These are phyloP conservation scores for Papilionanthe hybrid DNA, from an alignment of 116 monocot species.

Conservation along the genomic window DNA sequence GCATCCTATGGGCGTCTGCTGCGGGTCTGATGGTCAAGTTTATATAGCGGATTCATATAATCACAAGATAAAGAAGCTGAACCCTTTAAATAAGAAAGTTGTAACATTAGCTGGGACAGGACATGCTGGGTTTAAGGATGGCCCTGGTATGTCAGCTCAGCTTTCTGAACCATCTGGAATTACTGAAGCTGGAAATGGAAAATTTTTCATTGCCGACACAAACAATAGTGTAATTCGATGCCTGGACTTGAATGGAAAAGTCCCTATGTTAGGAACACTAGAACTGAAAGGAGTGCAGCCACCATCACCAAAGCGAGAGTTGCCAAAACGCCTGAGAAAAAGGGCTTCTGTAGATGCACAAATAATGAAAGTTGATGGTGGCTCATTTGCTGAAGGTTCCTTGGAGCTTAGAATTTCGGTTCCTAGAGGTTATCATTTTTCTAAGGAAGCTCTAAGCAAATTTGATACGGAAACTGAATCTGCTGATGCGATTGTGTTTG, in stretches of 20 bases:
- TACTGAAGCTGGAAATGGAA: too few species aligned
- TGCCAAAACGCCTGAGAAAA: conserved; percentile 60
- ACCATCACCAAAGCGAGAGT: conserved; percentile 54
- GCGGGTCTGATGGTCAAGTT: conserved; percentile 55
- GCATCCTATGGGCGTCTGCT: conserved; percentile 79
- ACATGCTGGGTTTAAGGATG: conserved; percentile 84
- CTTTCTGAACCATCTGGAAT: too few species aligned
- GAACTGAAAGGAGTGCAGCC: conserved; percentile 74
- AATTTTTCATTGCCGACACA: conserved; percentile 88
- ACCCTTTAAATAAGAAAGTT: conserved; percentile 60
- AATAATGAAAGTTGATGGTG: conserved; percentile 53
- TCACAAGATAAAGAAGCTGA: conserved; percentile 95
- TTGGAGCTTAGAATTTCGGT: conserved; percentile 56
- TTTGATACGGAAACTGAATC: conserved; percentile 70
- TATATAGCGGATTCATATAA: conserved; percentile 96
- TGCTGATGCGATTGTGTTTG: conserved; percentile 46
- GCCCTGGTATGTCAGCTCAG: conserved; percentile 59
- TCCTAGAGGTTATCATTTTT: conserved; percentile 86
- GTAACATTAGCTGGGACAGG: conserved; percentile 91
- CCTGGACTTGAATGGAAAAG: conserved; percentile 59
- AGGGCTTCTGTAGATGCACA: conserved; percentile 57
- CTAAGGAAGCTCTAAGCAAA: conserved; percentile 95
- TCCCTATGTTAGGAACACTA: conserved; percentile 48
- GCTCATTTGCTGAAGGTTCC: conserved; percentile 59
- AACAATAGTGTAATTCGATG: conserved; percentile 83